phyloP scores from a whole-genome alignment of 306 rosid species.

The Acacia acuminata region DNA sequence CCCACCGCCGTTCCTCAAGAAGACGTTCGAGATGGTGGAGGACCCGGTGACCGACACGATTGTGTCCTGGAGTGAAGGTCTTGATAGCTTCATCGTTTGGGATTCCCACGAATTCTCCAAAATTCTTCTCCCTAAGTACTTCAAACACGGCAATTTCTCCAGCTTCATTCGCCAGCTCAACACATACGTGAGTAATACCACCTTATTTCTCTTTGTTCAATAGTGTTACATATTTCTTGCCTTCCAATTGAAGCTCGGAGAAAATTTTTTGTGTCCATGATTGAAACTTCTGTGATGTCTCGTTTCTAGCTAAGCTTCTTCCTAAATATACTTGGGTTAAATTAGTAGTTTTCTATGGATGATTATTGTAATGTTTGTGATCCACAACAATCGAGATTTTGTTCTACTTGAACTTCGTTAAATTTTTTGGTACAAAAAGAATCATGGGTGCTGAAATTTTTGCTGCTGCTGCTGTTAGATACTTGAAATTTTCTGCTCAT shows the following conservation, averaged over 20 bases:
- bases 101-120: conserved; percentile 78
- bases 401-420: background rate
- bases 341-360: background rate
- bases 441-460: background rate
- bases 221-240: background rate
- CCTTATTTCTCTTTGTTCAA: background rate
- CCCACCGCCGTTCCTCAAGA: conserved; percentile 87
- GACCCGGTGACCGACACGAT: conserved; percentile 73
- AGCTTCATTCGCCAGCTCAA: conserved; percentile 98
- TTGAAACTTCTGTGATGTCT: background rate
- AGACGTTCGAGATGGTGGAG: conserved; percentile 87
- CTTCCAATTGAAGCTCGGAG: background rate
- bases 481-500: background rate
- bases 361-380: background rate
- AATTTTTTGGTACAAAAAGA: background rate
- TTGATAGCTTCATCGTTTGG: conserved; percentile 81
- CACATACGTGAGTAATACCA: conserved; percentile 62
- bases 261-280: background rate
- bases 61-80: conserved; percentile 74
- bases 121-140: conserved; percentile 69
- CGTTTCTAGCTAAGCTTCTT: background rate
- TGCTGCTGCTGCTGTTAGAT: background rate
- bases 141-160: conserved; percentile 90
- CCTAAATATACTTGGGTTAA: background rate
- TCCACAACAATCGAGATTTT: background rate